These are phyloP conservation scores for Fusarium paranaense DNA, from an alignment of 2,329 filamentous ascomycete species.

Conservation along the genomic window DNA sequence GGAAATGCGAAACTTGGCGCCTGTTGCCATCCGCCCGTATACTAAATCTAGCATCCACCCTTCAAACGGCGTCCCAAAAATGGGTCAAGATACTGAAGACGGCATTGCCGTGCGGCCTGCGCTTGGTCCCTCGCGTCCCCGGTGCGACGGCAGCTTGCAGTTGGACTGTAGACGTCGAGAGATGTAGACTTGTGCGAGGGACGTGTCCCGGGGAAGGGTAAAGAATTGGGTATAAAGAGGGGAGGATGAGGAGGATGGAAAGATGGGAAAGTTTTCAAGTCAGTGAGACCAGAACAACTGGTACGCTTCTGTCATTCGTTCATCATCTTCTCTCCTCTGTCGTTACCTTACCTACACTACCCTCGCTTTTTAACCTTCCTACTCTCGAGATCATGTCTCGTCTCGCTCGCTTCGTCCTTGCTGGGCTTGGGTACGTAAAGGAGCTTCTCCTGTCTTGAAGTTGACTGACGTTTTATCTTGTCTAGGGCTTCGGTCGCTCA, in stretches of 20 bases:
- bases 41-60: not conserved
- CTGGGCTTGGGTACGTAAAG: constrained; percentile 44
- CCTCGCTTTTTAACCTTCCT: constrained; percentile 17
- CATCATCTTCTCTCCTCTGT: not conserved
- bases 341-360: constrained; percentile 1
- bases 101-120: constrained; percentile 1
- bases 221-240: constrained; percentile 43
- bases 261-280: constrained; percentile 6
- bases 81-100: not conserved
- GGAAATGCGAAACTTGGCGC: constrained; percentile 29
- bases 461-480: constrained; percentile 18
- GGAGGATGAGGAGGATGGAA: constrained; percentile 18
- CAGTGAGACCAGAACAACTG: constrained; percentile 33
- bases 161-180: constrained; percentile 4
- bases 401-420: constrained; percentile 41
- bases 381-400: constrained; percentile 37
- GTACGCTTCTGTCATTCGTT: constrained; percentile 42
- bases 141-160: constrained; percentile 38
- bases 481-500: constrained; percentile 40
- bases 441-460: not conserved
- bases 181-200: constrained; percentile 34
- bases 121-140: constrained; percentile 9
- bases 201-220: constrained; percentile 17
- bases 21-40: not conserved
- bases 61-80: not conserved